Evolutionary conservation across 371 early-diverging fungal species (phyloP).

Genomic region (Phascolomyces articulosus): DNA sequence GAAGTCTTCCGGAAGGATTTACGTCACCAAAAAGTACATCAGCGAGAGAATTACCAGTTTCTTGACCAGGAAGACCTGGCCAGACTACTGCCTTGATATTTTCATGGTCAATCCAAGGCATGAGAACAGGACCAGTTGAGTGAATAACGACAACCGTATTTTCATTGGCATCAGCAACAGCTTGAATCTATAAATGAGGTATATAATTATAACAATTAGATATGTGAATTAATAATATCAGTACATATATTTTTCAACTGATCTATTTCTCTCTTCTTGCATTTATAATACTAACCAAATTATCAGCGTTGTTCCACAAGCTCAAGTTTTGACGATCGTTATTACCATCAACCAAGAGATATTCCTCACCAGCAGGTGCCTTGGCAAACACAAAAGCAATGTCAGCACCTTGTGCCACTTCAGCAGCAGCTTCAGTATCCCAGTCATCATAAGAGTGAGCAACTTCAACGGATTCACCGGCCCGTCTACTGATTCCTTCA

Average conservation of each 20-base stretch:
- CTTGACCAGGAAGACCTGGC: constrained; percentile 54
- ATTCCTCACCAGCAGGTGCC: constrained; percentile 63
- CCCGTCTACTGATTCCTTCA: constrained; percentile 44
- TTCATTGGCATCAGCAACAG: constrained; percentile 40
- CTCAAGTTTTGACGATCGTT: constrained; percentile 58
- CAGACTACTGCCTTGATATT: constrained; percentile 48
- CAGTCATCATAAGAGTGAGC: constrained; percentile 13
- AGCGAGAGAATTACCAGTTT: constrained; percentile 52
- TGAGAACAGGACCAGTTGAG: constrained; percentile 49
- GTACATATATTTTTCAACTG: too few species aligned
- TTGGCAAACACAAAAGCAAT: constrained; percentile 61
- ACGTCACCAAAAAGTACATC: constrained; percentile 58
- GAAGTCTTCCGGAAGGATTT: constrained; percentile 60
- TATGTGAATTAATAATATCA: too few species aligned
- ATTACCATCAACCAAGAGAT: constrained; percentile 39
- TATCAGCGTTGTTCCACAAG: constrained; percentile 64
- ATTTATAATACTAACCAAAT: constrained; percentile 51
- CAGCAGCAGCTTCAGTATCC: constrained; percentile 26
- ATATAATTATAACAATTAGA: too few species aligned
- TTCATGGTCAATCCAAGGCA: constrained; percentile 54
- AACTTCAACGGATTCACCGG: constrained; percentile 34
- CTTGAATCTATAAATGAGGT: too few species aligned
- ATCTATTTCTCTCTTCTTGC: too few species aligned
- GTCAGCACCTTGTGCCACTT: constrained; percentile 46
- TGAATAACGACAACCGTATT: constrained; percentile 59